Evolutionary conservation across 371 early-diverging fungal species (phyloP).

Genomic region (Circinella minor): DNA sequence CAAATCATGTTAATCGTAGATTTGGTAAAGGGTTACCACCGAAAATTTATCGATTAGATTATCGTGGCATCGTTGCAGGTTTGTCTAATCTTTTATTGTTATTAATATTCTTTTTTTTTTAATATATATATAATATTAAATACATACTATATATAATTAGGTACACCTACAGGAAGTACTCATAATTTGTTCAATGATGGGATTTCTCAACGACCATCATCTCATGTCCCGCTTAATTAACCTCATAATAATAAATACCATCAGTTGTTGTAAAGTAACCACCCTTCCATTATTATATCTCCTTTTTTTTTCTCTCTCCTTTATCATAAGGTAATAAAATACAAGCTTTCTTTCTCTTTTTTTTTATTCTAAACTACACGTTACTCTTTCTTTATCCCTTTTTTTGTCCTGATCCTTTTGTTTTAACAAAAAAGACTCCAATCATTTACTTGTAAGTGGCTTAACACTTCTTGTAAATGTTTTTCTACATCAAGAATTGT

Average conservation of each 20-base stretch:
- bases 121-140: no score
- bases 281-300: neutral
- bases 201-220: neutral
- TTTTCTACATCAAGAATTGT: constrained; percentile 40
- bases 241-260: neutral
- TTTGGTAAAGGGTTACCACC: constrained; percentile 56
- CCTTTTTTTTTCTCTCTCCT: neutral
- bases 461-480: constrained; percentile 52
- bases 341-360: constrained; percentile 8
- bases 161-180: constrained; percentile 14
- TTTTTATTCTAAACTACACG: neutral
- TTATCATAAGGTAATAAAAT: neutral
- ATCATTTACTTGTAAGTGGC: constrained; percentile 52
- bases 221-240: neutral
- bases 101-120: no score
- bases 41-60: constrained; percentile 54
- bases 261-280: no score
- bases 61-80: constrained; percentile 51
- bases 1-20: constrained; percentile 61
- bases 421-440: constrained; percentile 62
- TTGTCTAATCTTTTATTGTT: neutral
- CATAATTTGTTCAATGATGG: constrained; percentile 6
- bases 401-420: neutral
- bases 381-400: neutral
- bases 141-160: neutral